Evolutionary conservation across 2,329 filamentous ascomycete genomes (phyloP).

Genomic region (Colletotrichum theobromicola): DNA sequence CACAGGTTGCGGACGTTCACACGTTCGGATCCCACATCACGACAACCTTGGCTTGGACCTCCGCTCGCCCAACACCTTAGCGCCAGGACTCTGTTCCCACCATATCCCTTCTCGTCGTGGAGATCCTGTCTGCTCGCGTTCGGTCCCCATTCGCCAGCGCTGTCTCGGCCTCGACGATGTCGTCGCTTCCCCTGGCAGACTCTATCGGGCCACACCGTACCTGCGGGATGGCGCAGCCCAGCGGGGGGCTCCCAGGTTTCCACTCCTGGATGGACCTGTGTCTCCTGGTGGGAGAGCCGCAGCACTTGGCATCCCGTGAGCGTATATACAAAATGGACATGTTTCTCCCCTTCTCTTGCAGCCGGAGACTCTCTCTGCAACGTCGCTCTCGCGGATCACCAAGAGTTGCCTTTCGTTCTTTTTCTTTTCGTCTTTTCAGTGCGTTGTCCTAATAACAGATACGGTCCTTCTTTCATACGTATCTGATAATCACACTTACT

Average conservation of each 20-base stretch:
- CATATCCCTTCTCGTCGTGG: background rate
- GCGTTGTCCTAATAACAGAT: background rate
- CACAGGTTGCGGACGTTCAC: background rate
- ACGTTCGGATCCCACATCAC: conserved; percentile 7
- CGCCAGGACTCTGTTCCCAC: background rate
- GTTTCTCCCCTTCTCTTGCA: background rate
- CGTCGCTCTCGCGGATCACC: background rate
- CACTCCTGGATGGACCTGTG: background rate
- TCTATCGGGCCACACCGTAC: background rate
- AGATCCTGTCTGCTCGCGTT: background rate
- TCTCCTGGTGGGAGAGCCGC: background rate
- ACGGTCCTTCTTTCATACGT: background rate
- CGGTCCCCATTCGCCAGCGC: background rate
- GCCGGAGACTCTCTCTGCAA: background rate
- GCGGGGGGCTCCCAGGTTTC: background rate
- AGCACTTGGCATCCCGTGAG: background rate
- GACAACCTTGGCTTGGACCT: background rate
- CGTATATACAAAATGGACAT: conserved; percentile 1
- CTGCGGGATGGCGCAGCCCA: background rate
- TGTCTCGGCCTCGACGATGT: background rate
- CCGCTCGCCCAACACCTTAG: background rate
- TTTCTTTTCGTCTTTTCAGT: background rate
- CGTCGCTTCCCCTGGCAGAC: background rate
- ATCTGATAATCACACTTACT: background rate
- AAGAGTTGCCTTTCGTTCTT: background rate